phyloP scores from a whole-genome alignment of 306 rosid genomes.

The Casuarina glauca region DNA sequence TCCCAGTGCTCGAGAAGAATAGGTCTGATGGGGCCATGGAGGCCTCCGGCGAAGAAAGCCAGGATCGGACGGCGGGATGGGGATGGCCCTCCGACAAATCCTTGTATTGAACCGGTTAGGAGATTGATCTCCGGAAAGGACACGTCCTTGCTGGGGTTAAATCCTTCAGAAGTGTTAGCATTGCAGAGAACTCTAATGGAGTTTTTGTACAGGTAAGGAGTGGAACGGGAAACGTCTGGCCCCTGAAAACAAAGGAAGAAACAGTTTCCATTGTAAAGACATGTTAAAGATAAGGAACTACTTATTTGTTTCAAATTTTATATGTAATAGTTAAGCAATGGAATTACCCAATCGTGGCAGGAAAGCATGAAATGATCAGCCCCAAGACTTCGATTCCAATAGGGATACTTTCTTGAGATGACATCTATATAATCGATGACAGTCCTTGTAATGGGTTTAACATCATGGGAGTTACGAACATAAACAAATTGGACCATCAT shows the following conservation, averaged over 20 bases:
- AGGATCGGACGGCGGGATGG: conserved; percentile 57
- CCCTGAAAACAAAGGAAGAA: conserved; percentile 47
- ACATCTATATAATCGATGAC: conserved; percentile 61
- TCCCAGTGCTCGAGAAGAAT: conserved; percentile 78
- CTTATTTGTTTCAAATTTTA: too few species aligned
- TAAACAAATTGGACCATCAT: conserved; percentile 83
- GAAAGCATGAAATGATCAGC: conserved; percentile 89
- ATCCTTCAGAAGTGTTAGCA: conserved; percentile 85
- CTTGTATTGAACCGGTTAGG: conserved; percentile 48
- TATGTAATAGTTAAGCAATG: neutral
- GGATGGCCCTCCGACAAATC: conserved; percentile 68
- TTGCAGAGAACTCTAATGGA: conserved; percentile 77
- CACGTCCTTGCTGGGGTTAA: conserved; percentile 73
- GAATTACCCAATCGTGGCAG: conserved; percentile 86
- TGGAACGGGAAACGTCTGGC: conserved; percentile 56
- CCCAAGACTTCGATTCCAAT: conserved; percentile 87
- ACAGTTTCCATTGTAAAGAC: too few species aligned
- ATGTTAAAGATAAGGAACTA: too few species aligned
- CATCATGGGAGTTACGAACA: conserved; percentile 63
- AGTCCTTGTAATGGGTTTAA: conserved; percentile 58
- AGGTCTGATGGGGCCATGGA: conserved; percentile 73
- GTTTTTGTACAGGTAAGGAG: conserved; percentile 51
- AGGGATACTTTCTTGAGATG: conserved; percentile 55
- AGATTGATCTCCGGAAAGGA: conserved; percentile 88
- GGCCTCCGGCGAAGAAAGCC: conserved; percentile 89